Base-by-base conservation (phyloP, 2,329 filamentous ascomycete genomes). In the Periconia sp. region DNA sequence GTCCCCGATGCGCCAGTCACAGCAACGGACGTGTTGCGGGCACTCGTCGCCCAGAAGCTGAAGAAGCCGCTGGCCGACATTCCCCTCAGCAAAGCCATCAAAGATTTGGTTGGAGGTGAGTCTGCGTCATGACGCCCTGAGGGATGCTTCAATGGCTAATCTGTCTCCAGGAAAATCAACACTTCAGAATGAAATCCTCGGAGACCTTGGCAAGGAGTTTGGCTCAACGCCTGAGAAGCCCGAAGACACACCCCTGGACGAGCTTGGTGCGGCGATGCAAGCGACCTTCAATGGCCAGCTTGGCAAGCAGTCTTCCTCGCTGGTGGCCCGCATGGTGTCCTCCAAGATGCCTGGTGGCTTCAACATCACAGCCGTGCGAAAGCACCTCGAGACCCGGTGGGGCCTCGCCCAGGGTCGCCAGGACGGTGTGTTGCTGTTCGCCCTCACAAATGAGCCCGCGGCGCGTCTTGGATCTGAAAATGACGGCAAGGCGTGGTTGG, bases 301-400 rank as follows among this genome's bases (percentile, higher is more conserved):
- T 49, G 94, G 94, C 72, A 99, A 99, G 76, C 92, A 96, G 61
- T 95, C 94, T 0, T 87, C 89, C 40, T 95, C 92, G 3, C 82
- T 99, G 43, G 87, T 99, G 70, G 94, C 94, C 36, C 87, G 94
- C 58, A 79, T 99, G 69, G 94, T 99, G 30, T 97, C 94, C 2
- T 96, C 94, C 21, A 99, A 99, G 77, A 99, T 99, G 94, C 94
- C 94, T 34, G 94, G 92, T 77, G 94, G 94, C 50, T 99, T 99
- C 83, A 99, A 97, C 72, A 97, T 97, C 71, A 97, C 92, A 65
- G 82, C 90, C 10, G 89, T 95, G 33, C 84, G 94, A 64, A 99
- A 99, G 75, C 95, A 99, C 67, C 77, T 99, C 31, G 92, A 96
- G 76, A 90, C 88, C 12, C 83, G 90, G 71, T 99, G 92, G 91